These are phyloP conservation scores for Quercus lobata DNA, from an alignment of 331 rosid genomes.

Conservation along the genomic window DNA sequence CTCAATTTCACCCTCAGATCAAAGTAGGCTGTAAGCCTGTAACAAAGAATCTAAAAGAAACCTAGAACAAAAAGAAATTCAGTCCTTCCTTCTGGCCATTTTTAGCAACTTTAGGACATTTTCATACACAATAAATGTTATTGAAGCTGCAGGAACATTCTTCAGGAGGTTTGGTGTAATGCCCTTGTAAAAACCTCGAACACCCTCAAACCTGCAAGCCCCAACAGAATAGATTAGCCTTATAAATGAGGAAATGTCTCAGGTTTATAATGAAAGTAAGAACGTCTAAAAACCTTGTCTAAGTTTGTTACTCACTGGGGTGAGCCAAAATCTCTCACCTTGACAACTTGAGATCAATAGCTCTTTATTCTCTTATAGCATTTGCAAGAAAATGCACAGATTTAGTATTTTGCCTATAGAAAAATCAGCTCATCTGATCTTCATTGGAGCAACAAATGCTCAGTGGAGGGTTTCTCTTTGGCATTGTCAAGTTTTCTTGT, in stretches of 20 bases:
- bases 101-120: slow-evolving; percentile 64
- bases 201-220: slow-evolving; percentile 70
- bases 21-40: background rate
- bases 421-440: background rate
- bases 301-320: background rate
- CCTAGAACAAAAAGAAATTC: background rate
- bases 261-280: background rate
- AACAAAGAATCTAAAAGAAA: background rate
- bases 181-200: slow-evolving; percentile 81
- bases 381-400: background rate
- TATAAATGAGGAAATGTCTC: background rate
- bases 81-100: slow-evolving; percentile 41
- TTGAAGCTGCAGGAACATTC: slow-evolving; percentile 82
- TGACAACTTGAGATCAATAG: background rate
- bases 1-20: slow-evolving; percentile 12
- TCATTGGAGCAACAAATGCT: background rate
- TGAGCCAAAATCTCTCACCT: background rate
- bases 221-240: slow-evolving; percentile 21
- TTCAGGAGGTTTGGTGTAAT: slow-evolving; percentile 82
- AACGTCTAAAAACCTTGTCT: slow-evolving; percentile 2
- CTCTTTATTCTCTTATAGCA: background rate
- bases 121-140: slow-evolving; percentile 79
- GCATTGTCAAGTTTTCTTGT: background rate
- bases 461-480: background rate
- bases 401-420: background rate